Conservation (phyloP, 1,139 yeast species). For the Yamadazyma songkhlaensis region DNA sequence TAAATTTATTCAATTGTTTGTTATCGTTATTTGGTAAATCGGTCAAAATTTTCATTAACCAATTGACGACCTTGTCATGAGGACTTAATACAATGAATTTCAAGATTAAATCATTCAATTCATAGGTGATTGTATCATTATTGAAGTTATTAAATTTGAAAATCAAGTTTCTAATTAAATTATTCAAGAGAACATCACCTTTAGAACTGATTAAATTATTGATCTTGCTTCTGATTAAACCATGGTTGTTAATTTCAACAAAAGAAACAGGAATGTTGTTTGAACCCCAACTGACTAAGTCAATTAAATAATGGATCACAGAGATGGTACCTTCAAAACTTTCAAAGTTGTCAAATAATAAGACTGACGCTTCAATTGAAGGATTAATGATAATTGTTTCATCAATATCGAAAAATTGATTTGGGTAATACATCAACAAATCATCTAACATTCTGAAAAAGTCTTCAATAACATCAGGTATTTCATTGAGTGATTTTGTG, state of each 20-base stretch:
- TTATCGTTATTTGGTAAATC: constrained; percentile 62
- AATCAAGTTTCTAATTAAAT: constrained; percentile 64
- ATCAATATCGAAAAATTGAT: constrained; percentile 55
- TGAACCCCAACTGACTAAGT: constrained; percentile 80
- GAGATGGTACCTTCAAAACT: constrained; percentile 72
- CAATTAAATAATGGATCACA: constrained; percentile 73
- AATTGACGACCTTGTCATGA: constrained; percentile 40
- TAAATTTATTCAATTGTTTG: constrained; percentile 62
- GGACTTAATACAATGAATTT: constrained; percentile 60
- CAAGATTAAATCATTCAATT: constrained; percentile 72
- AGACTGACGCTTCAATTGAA: constrained; percentile 58
- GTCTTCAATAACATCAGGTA: constrained; percentile 83
- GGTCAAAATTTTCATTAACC: constrained; percentile 60
- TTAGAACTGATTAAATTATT: constrained; percentile 48
- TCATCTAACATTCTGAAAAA: constrained; percentile 84
- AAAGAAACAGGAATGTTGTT: constrained; percentile 77
- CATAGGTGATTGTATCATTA: constrained; percentile 57
- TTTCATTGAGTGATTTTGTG: constrained; percentile 27
- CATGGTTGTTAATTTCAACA: constrained; percentile 43
- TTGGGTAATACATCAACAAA: constrained; percentile 74
- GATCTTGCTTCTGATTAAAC: constrained; percentile 49
- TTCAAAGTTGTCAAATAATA: constrained; percentile 51
- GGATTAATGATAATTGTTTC: constrained; percentile 43
- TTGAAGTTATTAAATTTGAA: constrained; percentile 56
- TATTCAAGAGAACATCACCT: constrained; percentile 56